phyloP scores from a whole-genome alignment of 345 rosid species.

The Salix suchowensis region DNA sequence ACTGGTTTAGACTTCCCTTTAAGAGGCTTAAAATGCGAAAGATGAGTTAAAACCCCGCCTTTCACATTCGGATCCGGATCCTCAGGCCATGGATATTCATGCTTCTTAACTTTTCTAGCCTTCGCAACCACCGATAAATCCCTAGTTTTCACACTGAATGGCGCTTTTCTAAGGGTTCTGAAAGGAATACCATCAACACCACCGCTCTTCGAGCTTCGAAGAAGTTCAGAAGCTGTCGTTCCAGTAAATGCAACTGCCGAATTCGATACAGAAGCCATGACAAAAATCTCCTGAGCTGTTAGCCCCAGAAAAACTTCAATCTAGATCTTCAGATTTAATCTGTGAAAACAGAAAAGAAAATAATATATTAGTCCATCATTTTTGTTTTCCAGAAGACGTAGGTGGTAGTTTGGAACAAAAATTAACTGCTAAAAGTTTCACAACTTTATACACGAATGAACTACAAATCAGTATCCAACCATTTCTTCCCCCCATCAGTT shows the following conservation, averaged over 20 bases:
- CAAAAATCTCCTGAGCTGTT: constrained; percentile 10
- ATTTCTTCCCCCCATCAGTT: not conserved
- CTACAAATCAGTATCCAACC: not conserved
- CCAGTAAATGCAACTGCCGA: constrained; percentile 47
- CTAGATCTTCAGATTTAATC: constrained; percentile 12
- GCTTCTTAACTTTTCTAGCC: constrained; percentile 79
- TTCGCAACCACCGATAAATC: constrained; percentile 41
- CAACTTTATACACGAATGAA: not conserved
- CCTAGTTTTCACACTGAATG: constrained; percentile 27
- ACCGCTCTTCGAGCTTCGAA: constrained; percentile 53
- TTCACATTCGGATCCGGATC: constrained; percentile 90
- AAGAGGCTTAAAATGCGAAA: constrained; percentile 75
- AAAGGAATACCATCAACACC: constrained; percentile 54
- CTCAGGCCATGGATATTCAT: constrained; percentile 88
- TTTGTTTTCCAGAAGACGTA: not conserved
- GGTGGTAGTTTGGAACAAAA: not conserved
- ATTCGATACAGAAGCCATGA: constrained; percentile 62
- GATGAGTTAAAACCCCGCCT: constrained; percentile 77
- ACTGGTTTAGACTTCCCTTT: constrained; percentile 72
- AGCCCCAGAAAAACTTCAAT: constrained; percentile 17
- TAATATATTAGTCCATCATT: not conserved
- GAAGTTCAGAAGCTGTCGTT: constrained; percentile 65
- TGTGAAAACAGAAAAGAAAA: not conserved
- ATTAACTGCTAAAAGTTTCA: not conserved
- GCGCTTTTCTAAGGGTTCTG: constrained; percentile 48